Evolutionary conservation across 2,329 filamentous ascomycete species (phyloP).

Genomic region (Colletotrichum sp.): DNA sequence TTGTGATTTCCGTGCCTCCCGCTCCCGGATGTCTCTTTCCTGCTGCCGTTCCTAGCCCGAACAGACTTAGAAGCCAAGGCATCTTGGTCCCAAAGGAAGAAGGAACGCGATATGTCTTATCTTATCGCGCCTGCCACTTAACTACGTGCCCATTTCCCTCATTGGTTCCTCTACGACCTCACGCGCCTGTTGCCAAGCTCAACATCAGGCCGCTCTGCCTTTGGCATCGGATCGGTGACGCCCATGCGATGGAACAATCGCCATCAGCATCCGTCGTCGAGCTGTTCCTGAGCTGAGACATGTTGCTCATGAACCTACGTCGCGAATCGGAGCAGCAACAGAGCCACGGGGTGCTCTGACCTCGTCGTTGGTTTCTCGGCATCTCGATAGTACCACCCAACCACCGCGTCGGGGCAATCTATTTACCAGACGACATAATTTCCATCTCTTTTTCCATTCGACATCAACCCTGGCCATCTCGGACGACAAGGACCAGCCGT

Average conservation of each 20-base stretch:
- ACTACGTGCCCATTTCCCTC: not conserved
- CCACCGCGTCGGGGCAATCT: not conserved
- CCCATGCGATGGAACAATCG: not conserved
- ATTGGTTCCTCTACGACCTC: not conserved
- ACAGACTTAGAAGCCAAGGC: not conserved
- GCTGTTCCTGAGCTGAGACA: not conserved
- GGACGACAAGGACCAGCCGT: not conserved
- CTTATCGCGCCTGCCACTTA: not conserved
- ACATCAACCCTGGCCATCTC: not conserved
- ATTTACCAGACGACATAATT: not conserved
- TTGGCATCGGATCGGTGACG: not conserved
- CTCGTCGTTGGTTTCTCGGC: not conserved
- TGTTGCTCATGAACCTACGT: not conserved
- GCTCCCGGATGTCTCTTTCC: not conserved
- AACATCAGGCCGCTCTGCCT: not conserved
- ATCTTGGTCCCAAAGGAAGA: not conserved
- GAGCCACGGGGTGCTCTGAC: not conserved
- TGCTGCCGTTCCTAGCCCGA: not conserved
- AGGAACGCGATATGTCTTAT: not conserved
- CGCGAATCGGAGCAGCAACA: not conserved
- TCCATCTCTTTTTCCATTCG: not conserved
- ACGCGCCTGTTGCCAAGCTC: not conserved
- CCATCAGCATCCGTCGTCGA: not conserved
- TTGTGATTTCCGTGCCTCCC: not conserved
- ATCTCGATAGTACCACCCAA: not conserved